Base-by-base conservation (phyloP, 345 rosid species). In the Litchi chinensis region DNA sequence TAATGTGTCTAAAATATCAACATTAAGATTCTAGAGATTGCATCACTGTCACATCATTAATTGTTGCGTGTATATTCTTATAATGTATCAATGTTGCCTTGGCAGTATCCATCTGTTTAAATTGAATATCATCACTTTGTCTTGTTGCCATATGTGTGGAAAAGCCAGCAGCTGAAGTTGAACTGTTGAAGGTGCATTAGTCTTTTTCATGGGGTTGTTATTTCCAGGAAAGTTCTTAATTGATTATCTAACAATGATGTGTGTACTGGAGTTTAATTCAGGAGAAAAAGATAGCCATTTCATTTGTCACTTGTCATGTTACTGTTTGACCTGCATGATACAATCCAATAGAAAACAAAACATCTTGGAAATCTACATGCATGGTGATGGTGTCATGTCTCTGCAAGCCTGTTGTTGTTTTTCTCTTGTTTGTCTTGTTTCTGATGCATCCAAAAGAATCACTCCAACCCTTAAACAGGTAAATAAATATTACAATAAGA, bases 211-310 rank as follows among this genome's bases (percentile, higher is more conserved):
- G 4, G 32, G 13, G 32, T 8, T 9, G 43, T 32, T 72, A n/a
- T 28, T 64, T 64, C 16, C 70, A 63, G 70, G 77, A 76, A 50
- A 8, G 48, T 75, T 43, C 57, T 22, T 44, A 22, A 9, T 43
- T 28, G 37, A 21, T 21, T 11, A 5, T 22, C 28, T 12, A 1
- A 48, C 5, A 71, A 71, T 50, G 8, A 18, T 37, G 54, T 10
- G 37, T 32, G 19, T 6, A 5, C 3, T 64, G 44, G 24, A 63
- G 28, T 63, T 4, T 28, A n/a, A 13, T 16, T 41, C 69, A 22
- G 44, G 2, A 9, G 41, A 41, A 73, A 73, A 16, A n/a, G 41
- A 16, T 48, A 5, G 77, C 24, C 39, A 60, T 57, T 32, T 54
- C 12, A 16, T 18, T 6, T 46, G 11, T 48, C 22, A 9, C 39